Evolutionary conservation across 192 early-diverging fungal species (phyloP), one percentile per base, ranked within the genome.

Genomic region (Coemansia sp.): DNA sequence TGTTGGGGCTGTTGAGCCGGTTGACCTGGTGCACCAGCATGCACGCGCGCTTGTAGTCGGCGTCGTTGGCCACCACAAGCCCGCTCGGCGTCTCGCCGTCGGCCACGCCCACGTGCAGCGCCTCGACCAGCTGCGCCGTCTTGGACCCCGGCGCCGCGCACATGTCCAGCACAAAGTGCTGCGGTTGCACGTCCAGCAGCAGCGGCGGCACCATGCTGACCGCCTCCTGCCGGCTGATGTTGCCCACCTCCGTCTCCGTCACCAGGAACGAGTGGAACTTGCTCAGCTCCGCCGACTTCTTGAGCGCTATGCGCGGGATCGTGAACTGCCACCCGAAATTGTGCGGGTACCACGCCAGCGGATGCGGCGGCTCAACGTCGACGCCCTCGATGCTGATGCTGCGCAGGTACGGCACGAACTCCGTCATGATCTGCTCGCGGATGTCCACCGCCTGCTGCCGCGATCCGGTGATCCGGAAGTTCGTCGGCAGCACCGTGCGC

Each of bases 61-160:
- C 84, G 67, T 99, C 97, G 64, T 99, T 99, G 24, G 97, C 97
- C 54, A 99, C 80, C n/a, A 98, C 88, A 39, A 99, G 59, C 15
- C 95, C 95, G 37, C 64, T 78, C 34, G 88, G 86, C 19, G 82
- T 64, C 52, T 76, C 58, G 17, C 81, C 84, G 13, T 62, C 48
- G 27, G 64, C 74, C 41, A 80, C 83, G 51, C 84, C 86, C 38
- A 74, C 84, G 60, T 89, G 89, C 44, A 91, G 77, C 46, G 86
- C 87, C 72, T 93, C 89, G 51, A 93, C 78, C 40, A 91, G 81
- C 83, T 98, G 97, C 24, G 91, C 92, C 18, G 97, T 97, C 77
- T 99, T 99, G 61, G 91, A 93, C 61, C 97, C 97, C 23, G 97
- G 97, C 37, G 97, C 94, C 27, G 97, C 97, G 70, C 97, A 99